Conservation (phyloP, 805 yeast species). For the Metschnikowia continentalis region DNA sequence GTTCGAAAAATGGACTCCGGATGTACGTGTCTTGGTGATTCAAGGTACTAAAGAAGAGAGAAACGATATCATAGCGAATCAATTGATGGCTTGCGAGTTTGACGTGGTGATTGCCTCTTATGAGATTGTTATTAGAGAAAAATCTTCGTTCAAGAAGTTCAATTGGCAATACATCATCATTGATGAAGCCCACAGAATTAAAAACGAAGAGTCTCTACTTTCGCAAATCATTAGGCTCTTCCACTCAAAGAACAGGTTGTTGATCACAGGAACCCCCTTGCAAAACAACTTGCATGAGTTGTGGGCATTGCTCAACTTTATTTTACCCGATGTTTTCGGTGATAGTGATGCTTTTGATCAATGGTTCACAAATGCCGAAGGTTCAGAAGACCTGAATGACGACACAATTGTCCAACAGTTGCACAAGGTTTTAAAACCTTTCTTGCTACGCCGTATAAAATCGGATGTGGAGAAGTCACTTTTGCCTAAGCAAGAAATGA, state of each 20-base stretch:
- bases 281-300: slow-evolving; percentile 77
- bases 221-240: slow-evolving; percentile 74
- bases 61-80: slow-evolving; percentile 46
- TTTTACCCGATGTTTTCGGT: slow-evolving; percentile 74
- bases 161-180: slow-evolving; percentile 74
- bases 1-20: slow-evolving; percentile 76
- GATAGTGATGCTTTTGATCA: slow-evolving; percentile 70
- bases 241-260: slow-evolving; percentile 62
- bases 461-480: slow-evolving; percentile 78
- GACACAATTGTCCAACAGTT: slow-evolving; percentile 60
- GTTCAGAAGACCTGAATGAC: slow-evolving; percentile 32
- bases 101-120: slow-evolving; percentile 71
- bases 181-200: slow-evolving; percentile 82
- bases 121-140: slow-evolving; percentile 74
- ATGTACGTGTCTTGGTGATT: slow-evolving; percentile 61
- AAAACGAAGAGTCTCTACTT: slow-evolving; percentile 67
- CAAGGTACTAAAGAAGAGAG: slow-evolving; percentile 76
- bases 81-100: slow-evolving; percentile 56
- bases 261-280: slow-evolving; percentile 79
- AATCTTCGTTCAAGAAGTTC: slow-evolving; percentile 59
- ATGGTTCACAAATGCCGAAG: slow-evolving; percentile 55
- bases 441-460: slow-evolving; percentile 70
- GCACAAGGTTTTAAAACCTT: slow-evolving; percentile 74
- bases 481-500: slow-evolving; percentile 70
- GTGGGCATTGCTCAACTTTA: slow-evolving; percentile 76